Evolutionary conservation across 2,329 filamentous ascomycete genomes (phyloP).

Genomic region (Geosmithia morbida): DNA sequence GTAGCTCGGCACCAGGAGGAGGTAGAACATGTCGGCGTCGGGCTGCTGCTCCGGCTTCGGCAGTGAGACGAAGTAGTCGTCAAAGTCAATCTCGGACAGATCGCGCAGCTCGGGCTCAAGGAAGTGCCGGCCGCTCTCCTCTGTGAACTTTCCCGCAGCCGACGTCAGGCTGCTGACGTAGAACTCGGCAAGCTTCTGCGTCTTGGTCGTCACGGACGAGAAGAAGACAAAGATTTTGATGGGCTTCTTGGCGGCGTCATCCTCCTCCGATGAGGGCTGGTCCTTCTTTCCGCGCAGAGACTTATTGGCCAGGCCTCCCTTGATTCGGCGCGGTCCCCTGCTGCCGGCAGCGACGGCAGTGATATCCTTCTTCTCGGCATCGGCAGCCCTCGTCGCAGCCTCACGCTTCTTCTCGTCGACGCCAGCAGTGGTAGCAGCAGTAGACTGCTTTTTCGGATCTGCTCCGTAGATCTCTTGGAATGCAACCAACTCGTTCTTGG

Average conservation of each 20-base stretch:
- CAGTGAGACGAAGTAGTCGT: conserved; percentile 76
- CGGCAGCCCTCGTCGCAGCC: background rate
- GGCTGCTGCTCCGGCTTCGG: conserved; percentile 37
- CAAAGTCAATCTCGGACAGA: conserved; percentile 75
- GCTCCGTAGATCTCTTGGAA: conserved; percentile 20
- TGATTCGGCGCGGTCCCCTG: conserved; percentile 33
- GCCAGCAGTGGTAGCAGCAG: background rate
- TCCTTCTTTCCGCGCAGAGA: conserved; percentile 7
- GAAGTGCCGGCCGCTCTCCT: conserved; percentile 22
- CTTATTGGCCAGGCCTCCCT: conserved; percentile 23
- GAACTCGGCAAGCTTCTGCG: conserved; percentile 55
- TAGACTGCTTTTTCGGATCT: background rate
- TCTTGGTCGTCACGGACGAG: conserved; percentile 75
- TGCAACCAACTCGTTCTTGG: conserved; percentile 17
- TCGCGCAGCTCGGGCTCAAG: conserved; percentile 55
- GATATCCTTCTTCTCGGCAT: conserved; percentile 6
- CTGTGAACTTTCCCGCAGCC: conserved; percentile 34
- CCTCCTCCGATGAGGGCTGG: conserved; percentile 9
- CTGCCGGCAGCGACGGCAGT: conserved; percentile 2
- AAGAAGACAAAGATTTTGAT: conserved; percentile 75
- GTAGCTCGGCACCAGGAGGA: conserved; percentile 78
- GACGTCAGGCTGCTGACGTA: conserved; percentile 42
- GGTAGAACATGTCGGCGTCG: conserved; percentile 59
- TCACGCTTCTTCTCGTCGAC: conserved; percentile 2
- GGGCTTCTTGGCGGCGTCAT: conserved; percentile 12